Base-by-base conservation (phyloP, 1,284 basidiomycete genomes). In the Puccinia hordei region DNA sequence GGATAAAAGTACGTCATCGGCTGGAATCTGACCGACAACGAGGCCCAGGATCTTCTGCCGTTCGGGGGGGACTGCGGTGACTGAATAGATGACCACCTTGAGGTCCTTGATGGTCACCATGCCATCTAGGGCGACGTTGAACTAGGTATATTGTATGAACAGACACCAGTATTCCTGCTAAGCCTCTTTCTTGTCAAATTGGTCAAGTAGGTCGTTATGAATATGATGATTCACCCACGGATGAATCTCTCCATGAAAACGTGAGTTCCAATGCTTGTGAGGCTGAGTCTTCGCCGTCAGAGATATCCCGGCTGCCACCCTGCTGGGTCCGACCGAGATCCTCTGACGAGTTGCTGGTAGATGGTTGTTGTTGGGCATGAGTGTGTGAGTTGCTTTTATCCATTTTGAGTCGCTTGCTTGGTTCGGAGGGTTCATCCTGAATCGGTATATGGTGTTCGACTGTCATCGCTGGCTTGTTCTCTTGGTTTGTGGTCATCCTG, bases 31-130 rank as follows among this genome's bases (percentile, higher is more conserved):
- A 51, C 93, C 92, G 83, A 93, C 93, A 51, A 92, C 90, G 38
- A 96, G 86, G 0, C 93, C 93, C 17, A 95, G 88, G 76, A 96
- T 91, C 88, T 97, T 96, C 87, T 96, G 93, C 22, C 93, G 88
- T 82, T 92, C 92, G 35, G 91, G 89, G 2, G 94, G 93, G 1
- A 97, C 93, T 81, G 88, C 89, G 0, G 94, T 96, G 80, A 94
- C 85, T 46, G 87, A 88, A 82, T 91, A 89, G 53, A 97, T 86
- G 24, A 85, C 74, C 5, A 82, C 81, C 73, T 87, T 85, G 24
- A 83, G 71, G 46, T 80, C 77, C 38, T 49, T 69, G 27, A 80
- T 73, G 6, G 77, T 72, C 12, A 69, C 77, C 44, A 69, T 72
- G 38, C 57, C 57, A 19, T 80, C 77, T 2, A 72, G 46, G n/a